Conservation (phyloP, 257 asterid genomes). For the Solanum ossicruentum region DNA sequence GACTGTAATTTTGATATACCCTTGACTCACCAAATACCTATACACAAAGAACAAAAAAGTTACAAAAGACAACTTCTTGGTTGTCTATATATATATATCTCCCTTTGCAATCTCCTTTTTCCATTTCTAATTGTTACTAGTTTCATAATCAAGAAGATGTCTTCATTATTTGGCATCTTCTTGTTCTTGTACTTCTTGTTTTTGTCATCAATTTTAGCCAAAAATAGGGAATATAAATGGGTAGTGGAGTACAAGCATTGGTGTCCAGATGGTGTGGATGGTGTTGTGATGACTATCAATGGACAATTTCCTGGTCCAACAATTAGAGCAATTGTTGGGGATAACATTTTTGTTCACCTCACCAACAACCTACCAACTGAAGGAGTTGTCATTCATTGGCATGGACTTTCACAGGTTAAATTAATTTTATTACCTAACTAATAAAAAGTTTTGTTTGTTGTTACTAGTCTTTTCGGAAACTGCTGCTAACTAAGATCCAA, state of each 20-base stretch:
- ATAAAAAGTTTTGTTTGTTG: no score
- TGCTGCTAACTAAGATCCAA: no score
- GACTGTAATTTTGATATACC: not conserved
- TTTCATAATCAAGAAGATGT: not conserved
- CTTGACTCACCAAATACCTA: not conserved
- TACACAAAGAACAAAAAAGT: not conserved
- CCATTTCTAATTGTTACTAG: not conserved
- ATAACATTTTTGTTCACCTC: conserved; percentile 43
- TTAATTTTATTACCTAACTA: not conserved
- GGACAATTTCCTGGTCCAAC: conserved; percentile 85
- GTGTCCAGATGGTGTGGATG: conserved; percentile 65
- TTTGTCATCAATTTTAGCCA: conserved; percentile 1
- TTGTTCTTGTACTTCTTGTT: not conserved
- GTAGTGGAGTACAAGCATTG: conserved; percentile 44
- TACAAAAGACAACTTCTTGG: no score
- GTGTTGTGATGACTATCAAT: conserved; percentile 47
- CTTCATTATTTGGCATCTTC: not conserved
- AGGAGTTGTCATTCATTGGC: conserved; percentile 82
- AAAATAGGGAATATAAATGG: conserved; percentile 46
- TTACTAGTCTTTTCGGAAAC: no score
- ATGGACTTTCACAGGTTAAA: conserved; percentile 74
- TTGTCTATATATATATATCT: no score
- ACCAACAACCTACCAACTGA: conserved; percentile 61
- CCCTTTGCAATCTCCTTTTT: not conserved
- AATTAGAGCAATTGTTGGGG: conserved; percentile 56